Conservation (phyloP, 148 eudicot genomes). For the Tetragonia tetragonoides region DNA sequence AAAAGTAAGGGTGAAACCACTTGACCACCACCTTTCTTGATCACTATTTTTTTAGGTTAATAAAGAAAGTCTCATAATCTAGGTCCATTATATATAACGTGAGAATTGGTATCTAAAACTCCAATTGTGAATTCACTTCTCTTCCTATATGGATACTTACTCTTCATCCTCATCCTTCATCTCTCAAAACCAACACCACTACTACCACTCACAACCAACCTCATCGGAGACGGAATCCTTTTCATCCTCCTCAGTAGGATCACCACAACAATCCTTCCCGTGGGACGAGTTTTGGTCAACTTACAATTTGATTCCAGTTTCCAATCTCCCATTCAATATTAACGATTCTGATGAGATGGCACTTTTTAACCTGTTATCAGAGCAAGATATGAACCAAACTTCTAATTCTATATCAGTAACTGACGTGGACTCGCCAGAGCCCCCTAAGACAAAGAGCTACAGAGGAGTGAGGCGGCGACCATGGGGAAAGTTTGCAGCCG, state of each 20-base stretch:
- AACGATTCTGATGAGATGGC: slow-evolving; percentile 47
- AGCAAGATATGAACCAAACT: slow-evolving; percentile 9
- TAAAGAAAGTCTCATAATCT: neutral
- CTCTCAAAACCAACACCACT: neutral
- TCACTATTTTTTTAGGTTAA: no score
- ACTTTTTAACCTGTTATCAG: slow-evolving; percentile 37
- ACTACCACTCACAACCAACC: neutral
- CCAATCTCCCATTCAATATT: slow-evolving; percentile 33
- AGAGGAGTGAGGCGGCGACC: slow-evolving; percentile 66
- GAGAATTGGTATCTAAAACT: neutral
- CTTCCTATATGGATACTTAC: slow-evolving; percentile 21
- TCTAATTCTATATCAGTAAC: slow-evolving; percentile 14
- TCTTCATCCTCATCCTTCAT: slow-evolving; percentile 10
- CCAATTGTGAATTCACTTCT: slow-evolving; percentile 7
- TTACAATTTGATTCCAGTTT: slow-evolving; percentile 22
- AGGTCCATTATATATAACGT: slow-evolving; percentile 22
- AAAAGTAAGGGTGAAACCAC: no score
- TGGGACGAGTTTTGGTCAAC: slow-evolving; percentile 24
- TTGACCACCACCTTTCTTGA: no score
- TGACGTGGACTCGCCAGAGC: slow-evolving; percentile 6
- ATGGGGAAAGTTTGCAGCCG: slow-evolving; percentile 71
- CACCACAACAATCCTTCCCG: slow-evolving; percentile 17
- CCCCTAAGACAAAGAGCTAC: slow-evolving; percentile 26
- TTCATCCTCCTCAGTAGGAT: slow-evolving; percentile 2
- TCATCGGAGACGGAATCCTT: slow-evolving; percentile 20